Evolutionary conservation across 176 grass and related monocot genomes (phyloP).

Genomic region (Cenchrus purpureus): DNA sequence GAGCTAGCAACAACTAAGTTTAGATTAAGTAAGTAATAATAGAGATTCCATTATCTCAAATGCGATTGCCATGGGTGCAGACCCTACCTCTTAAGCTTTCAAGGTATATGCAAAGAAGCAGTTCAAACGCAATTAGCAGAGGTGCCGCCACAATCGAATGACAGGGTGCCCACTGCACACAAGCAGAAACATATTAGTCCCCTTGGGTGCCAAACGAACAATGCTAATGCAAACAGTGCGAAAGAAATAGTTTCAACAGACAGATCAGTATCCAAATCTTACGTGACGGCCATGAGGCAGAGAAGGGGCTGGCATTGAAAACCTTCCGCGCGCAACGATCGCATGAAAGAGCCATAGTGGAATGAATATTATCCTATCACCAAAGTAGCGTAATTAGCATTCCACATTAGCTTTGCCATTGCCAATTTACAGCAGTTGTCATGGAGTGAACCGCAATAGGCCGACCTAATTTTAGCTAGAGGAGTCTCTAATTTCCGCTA

Average conservation of each 20-base stretch:
- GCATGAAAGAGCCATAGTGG: slow-evolving; percentile 97
- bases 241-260: background rate
- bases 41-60: background rate
- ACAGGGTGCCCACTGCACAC: slow-evolving; percentile 84
- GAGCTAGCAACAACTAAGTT: background rate
- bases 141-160: slow-evolving; percentile 84
- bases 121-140: slow-evolving; percentile 83
- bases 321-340: slow-evolving; percentile 78
- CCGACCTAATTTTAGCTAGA: background rate
- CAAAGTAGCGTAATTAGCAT: slow-evolving; percentile 31
- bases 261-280: slow-evolving; percentile 36
- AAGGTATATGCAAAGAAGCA: slow-evolving; percentile 93
- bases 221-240: slow-evolving; percentile 2
- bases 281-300: slow-evolving; percentile 90
- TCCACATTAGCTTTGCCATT: background rate
- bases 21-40: background rate
- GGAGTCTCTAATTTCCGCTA: background rate
- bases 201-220: slow-evolving; percentile 2
- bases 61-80: background rate
- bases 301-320: slow-evolving; percentile 95
- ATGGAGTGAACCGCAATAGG: background rate
- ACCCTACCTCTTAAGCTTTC: slow-evolving; percentile 68
- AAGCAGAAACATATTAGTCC: slow-evolving; percentile 33
- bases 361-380: slow-evolving; percentile 78
- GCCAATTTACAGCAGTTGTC: background rate